A percentile compares a stretch with the other conserved stretches of the same genome.
These are phyloP conservation scores for Fusarium dlaminii DNA, from an alignment of 2,329 filamentous ascomycete species.

Conservation along the genomic window DNA sequence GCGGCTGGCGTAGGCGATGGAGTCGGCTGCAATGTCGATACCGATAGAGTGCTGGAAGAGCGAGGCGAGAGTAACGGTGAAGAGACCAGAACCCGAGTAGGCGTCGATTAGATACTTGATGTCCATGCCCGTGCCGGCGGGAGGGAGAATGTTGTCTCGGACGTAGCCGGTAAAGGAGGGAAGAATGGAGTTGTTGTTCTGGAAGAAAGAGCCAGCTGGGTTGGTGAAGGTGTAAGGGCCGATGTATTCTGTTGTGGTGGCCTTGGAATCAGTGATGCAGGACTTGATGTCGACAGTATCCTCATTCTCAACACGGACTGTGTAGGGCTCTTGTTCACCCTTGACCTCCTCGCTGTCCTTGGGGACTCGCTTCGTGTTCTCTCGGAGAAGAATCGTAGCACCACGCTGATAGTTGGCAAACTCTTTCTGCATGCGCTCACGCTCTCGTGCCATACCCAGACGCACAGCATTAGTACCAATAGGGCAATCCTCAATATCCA, in stretches of 20 bases:
- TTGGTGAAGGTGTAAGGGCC: constrained; percentile 87
- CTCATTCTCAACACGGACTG: constrained; percentile 60
- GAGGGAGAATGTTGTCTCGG: constrained; percentile 77
- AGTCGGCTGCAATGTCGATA: constrained; percentile 86
- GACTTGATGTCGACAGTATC: constrained; percentile 80
- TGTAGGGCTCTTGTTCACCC: constrained; percentile 44
- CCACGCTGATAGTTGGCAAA: constrained; percentile 79
- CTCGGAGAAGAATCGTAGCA: constrained; percentile 87
- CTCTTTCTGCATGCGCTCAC: constrained; percentile 77
- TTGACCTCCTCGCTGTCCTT: constrained; percentile 54
- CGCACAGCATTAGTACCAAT: constrained; percentile 90
- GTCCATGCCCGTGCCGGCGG: constrained; percentile 44
- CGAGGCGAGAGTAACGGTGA: constrained; percentile 90
- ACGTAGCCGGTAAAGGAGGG: constrained; percentile 87
- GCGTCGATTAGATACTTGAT: constrained; percentile 95
- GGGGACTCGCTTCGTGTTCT: constrained; percentile 77
- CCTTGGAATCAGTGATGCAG: constrained; percentile 88
- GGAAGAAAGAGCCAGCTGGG: constrained; percentile 94
- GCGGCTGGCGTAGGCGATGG: constrained; percentile 78
- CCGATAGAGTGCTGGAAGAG: constrained; percentile 87
- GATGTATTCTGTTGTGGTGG: constrained; percentile 86
- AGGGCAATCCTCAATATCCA: constrained; percentile 98
- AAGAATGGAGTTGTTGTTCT: constrained; percentile 99
- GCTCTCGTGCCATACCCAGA: constrained; percentile 79
- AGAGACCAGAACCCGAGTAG: constrained; percentile 96